phyloP scores from a whole-genome alignment of 768 basidiomycete species.

The Lactifluus subvellereus region DNA sequence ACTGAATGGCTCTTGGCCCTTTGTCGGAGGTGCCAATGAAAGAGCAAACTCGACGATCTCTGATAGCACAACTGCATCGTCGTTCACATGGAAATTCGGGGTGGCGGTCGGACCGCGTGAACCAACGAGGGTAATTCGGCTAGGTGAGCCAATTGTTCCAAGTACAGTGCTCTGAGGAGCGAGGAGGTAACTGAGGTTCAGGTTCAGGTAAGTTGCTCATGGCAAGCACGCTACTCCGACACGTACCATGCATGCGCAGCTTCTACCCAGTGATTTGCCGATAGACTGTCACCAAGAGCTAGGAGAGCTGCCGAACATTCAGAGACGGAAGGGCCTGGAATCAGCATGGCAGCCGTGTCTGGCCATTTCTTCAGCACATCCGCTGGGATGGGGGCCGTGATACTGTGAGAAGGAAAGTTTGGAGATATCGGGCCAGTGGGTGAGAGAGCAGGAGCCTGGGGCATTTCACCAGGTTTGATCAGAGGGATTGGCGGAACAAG shows the following conservation, averaged over 20 bases:
- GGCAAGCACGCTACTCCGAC: not conserved
- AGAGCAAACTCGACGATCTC: slow-evolving; percentile 91
- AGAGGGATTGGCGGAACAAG: slow-evolving; percentile 18
- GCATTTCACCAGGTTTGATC: slow-evolving; percentile 12
- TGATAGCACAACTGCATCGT: slow-evolving; percentile 75
- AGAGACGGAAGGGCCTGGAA: slow-evolving; percentile 59
- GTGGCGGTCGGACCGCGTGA: slow-evolving; percentile 48
- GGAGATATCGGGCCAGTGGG: slow-evolving; percentile 55
- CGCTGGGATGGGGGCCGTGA: slow-evolving; percentile 44
- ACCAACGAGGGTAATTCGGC: slow-evolving; percentile 71
- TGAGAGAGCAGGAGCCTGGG: slow-evolving; percentile 7
- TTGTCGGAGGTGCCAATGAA: slow-evolving; percentile 60
- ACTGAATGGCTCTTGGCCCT: slow-evolving; percentile 81
- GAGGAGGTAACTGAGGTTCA: slow-evolving; percentile 63
- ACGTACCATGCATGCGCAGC: slow-evolving; percentile 91
- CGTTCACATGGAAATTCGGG: slow-evolving; percentile 54
- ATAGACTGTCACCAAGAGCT: slow-evolving; percentile 79
- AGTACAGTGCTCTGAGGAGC: slow-evolving; percentile 75
- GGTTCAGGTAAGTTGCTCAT: not conserved
- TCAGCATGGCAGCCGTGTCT: slow-evolving; percentile 78
- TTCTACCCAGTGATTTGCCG: slow-evolving; percentile 63
- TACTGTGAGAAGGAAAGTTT: slow-evolving; percentile 46
- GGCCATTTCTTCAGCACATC: slow-evolving; percentile 75
- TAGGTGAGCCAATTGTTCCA: slow-evolving; percentile 60
- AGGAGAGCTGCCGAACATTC: slow-evolving; percentile 75